Evolutionary conservation across 176 grass and related monocot species (phyloP).

Genomic region (Oryza glaberrima): DNA sequence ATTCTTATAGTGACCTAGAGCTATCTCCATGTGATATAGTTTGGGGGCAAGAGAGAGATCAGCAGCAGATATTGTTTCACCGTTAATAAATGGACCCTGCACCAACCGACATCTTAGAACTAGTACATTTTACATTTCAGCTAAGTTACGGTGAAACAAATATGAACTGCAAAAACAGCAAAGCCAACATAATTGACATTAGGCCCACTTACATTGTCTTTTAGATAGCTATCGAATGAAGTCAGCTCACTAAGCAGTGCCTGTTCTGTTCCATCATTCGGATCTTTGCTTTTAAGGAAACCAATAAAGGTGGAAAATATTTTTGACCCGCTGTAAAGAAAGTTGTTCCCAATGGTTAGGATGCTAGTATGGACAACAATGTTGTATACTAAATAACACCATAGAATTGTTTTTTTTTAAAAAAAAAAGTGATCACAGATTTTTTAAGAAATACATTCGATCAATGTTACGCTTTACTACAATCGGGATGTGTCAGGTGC

Average conservation of each 20-base stretch:
- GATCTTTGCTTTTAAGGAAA: conserved; percentile 92
- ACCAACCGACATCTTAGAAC: conserved; percentile 23
- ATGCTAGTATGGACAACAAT: conserved; percentile 1
- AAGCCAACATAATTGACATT: conserved; percentile 10
- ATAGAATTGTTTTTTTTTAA: background rate
- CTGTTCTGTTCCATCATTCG: conserved; percentile 78
- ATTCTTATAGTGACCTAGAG: conserved; percentile 87
- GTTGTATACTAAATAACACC: background rate
- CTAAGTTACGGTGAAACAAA: background rate
- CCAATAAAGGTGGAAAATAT: conserved; percentile 88
- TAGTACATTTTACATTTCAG: conserved; percentile 21
- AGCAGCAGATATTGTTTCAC: conserved; percentile 67
- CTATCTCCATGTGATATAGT: conserved; percentile 93
- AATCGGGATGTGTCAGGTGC: background rate
- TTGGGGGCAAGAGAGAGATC: conserved; percentile 87
- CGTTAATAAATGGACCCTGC: conserved; percentile 92
- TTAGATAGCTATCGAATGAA: conserved; percentile 71
- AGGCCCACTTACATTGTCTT: conserved; percentile 72
- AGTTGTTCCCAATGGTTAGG: conserved; percentile 29
- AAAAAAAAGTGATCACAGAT: background rate
- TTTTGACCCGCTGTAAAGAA: conserved; percentile 73
- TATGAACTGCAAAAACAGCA: conserved; percentile 31
- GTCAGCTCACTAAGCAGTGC: conserved; percentile 67
- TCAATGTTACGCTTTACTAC: background rate
- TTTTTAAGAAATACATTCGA: conserved; percentile 8